A percentile compares a stretch with the other conserved stretches of the same genome.
These are phyloP conservation scores for Fusarium oxysporum DNA, from an alignment of 2,329 filamentous ascomycete genomes.

Conservation along the genomic window DNA sequence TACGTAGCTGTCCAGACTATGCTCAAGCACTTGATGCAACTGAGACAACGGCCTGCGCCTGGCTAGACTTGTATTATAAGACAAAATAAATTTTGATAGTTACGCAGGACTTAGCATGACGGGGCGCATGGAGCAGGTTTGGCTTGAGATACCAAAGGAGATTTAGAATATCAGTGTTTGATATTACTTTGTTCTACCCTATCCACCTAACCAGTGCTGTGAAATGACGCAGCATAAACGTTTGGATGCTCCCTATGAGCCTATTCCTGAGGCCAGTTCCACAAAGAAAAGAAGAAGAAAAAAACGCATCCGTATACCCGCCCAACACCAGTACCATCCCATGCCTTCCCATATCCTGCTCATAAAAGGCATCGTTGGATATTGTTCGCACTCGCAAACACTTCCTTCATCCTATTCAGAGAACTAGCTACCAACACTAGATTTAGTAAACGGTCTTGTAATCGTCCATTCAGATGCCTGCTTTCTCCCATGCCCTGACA, in stretches of 20 bases:
- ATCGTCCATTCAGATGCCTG: background rate
- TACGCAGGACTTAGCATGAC: slow-evolving; percentile 33
- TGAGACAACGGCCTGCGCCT: slow-evolving; percentile 53
- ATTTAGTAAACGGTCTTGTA: background rate
- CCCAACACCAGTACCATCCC: slow-evolving; percentile 24
- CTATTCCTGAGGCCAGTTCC: background rate
- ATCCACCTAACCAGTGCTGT: background rate
- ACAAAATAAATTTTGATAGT: slow-evolving; percentile 2
- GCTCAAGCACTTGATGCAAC: slow-evolving; percentile 57
- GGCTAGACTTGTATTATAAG: slow-evolving; percentile 34
- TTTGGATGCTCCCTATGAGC: slow-evolving; percentile 19
- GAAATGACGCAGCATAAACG: slow-evolving; percentile 4
- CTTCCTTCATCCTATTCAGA: background rate
- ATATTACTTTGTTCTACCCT: background rate
- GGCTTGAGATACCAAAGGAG: slow-evolving; percentile 47
- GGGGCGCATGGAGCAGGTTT: slow-evolving; percentile 43
- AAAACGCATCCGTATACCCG: slow-evolving; percentile 2
- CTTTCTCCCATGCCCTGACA: slow-evolving; percentile 15
- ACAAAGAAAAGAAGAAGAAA: slow-evolving; percentile 5
- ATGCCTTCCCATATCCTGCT: slow-evolving; percentile 5
- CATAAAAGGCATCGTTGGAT: slow-evolving; percentile 15
- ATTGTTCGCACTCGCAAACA: background rate
- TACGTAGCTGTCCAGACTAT: slow-evolving; percentile 57
- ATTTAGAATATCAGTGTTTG: slow-evolving; percentile 36
- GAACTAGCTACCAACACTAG: background rate